Base-by-base conservation (phyloP, 768 basidiomycete genomes). In the Rhodotorula paludigena region DNA sequence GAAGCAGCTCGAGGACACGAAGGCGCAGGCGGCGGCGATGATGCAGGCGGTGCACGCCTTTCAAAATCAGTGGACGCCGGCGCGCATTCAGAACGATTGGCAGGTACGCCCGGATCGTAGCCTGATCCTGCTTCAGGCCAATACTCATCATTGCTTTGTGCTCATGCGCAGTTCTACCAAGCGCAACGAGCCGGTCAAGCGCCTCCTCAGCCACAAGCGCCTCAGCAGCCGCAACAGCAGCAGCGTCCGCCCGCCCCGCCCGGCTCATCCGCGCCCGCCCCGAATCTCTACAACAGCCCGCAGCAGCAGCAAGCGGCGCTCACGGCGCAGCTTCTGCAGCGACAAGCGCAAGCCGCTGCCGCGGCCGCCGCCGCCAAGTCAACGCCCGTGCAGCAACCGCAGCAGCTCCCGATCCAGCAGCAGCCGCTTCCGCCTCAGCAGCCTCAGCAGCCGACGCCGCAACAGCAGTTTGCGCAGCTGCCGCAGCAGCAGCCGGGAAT, bases 1-100 rank as follows among this genome's bases (percentile, higher is more conserved):
- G 63, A 53, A 49, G 36, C 63, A 72, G 36, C 30, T 66, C 8
- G 61, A 68, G 8, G 64, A 68, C 10, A 18, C 59, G 18, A 60
- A 49, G 45, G 18, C 45, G 35, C 30, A 36, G 39, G 28, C 12
- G 25, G 44, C 25, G 15, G 15, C 2, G 47, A 5, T 49, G 36
- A 3, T 59, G 25, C 48, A 39, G 41, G 36, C 42, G 32, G 12
- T 54, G 23, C 42, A 58, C 23, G 32, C 48, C 21, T 44, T 42
- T 10, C 35, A 48, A n/a, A 38, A 20, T 12, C 54, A 55, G 25
- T 48, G 44, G 39, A 33, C 44, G 20, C 54, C 36, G 52, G 21
- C 51, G 28, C 51, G 30, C 11, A 44, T 44, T 33, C 25, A 25
- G 42, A 57, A 48, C 25, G 54, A 67, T 33, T 42, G 30, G 28